Evolutionary conservation across 1,284 basidiomycete species (phyloP).

Genomic region (Melampsora abietis-canadensis): DNA sequence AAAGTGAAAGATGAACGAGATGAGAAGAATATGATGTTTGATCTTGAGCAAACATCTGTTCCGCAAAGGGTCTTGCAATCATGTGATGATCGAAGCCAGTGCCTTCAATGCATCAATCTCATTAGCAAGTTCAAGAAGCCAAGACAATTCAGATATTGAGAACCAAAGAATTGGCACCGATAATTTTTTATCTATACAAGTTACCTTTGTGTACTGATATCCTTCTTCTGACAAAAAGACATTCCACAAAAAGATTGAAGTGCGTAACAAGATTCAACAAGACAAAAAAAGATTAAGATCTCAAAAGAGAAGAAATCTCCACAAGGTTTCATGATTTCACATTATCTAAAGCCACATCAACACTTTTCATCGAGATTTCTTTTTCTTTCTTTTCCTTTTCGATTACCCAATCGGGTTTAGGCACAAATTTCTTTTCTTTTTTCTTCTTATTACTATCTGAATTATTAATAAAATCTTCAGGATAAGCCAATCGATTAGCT

Average conservation of each 20-base stretch:
- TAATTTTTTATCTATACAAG: not conserved
- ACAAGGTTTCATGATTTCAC: no score
- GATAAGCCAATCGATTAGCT: conserved; percentile 77
- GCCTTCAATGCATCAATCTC: no score
- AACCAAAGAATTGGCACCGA: no score
- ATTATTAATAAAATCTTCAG: conserved; percentile 59
- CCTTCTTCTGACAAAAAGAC: not conserved
- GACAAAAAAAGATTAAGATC: not conserved
- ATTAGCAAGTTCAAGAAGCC: no score
- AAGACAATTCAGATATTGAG: no score
- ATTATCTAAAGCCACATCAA: conserved; percentile 11
- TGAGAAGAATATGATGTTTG: no score
- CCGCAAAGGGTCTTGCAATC: no score
- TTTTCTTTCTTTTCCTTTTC: conserved; percentile 39
- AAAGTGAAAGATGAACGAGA: no score
- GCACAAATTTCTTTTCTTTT: conserved; percentile 58
- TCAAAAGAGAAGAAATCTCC: not conserved
- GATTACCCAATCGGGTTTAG: conserved; percentile 41
- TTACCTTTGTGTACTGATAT: not conserved
- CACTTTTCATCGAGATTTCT: conserved; percentile 22
- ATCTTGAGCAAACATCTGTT: no score
- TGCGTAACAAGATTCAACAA: not conserved
- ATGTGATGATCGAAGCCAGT: no score
- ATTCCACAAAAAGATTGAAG: not conserved
- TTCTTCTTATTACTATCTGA: conserved; percentile 55